Conservation (phyloP, 495 filamentous ascomycete genomes). For the Endocarpon pusillum region DNA sequence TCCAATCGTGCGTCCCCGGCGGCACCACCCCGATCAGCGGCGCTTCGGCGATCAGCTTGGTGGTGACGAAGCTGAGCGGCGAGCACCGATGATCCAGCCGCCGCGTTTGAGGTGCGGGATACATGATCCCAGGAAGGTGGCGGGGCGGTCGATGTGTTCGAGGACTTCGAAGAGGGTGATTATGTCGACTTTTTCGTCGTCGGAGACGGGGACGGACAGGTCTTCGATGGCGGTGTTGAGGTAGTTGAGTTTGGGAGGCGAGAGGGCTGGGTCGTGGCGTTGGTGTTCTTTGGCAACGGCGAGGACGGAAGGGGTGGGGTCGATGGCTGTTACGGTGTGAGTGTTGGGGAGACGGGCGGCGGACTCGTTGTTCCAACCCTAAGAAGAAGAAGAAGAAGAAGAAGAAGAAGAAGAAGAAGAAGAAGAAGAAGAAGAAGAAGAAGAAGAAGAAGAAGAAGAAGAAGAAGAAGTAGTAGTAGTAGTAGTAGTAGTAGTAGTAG, state of each 20-base stretch:
- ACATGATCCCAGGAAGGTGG: conserved; percentile 49
- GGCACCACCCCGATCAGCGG: conserved; percentile 69
- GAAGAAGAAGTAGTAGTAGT: too few relatives aligned
- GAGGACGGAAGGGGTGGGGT: conserved; percentile 66
- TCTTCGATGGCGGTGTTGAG: conserved; percentile 54
- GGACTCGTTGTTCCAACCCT: conserved; percentile 87
- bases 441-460: too few relatives aligned
- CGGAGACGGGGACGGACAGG: conserved; percentile 14
- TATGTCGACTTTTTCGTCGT: conserved; percentile 38
- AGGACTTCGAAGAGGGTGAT: conserved; percentile 86
- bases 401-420: too few relatives aligned
- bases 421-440: too few relatives aligned
- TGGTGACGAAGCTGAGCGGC: conserved; percentile 72
- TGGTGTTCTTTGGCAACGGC: conserved; percentile 62
- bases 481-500: background rate
- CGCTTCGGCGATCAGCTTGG: conserved; percentile 79
- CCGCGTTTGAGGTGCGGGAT: conserved; percentile 67
- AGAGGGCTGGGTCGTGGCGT: conserved; percentile 41
- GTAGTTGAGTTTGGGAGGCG: conserved; percentile 45
- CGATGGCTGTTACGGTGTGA: conserved; percentile 58
- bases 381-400: too few relatives aligned
- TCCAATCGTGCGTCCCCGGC: conserved; percentile 86
- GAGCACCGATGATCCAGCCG: conserved; percentile 81
- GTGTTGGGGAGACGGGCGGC: conserved; percentile 59
- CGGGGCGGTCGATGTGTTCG: conserved; percentile 67